phyloP scores from a whole-genome alignment of 306 rosid species.

The Malus fusca region DNA sequence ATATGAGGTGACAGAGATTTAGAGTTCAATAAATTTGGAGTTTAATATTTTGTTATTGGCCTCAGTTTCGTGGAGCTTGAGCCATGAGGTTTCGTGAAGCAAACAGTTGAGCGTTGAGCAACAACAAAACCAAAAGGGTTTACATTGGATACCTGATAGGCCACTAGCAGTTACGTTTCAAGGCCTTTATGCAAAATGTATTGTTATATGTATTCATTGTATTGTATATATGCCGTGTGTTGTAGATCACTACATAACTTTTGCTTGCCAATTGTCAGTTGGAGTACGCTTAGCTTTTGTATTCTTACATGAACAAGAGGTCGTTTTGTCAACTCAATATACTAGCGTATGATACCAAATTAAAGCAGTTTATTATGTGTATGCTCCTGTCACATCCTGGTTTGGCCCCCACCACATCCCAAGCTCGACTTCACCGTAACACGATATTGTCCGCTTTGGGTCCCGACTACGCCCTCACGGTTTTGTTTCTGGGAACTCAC shows the following conservation, averaged over 20 bases:
- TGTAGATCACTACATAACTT: neutral
- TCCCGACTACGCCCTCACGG: no score
- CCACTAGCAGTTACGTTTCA: conserved; percentile 11
- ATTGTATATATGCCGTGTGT: neutral
- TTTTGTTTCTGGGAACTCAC: no score
- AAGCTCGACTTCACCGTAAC: no score
- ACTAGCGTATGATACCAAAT: neutral
- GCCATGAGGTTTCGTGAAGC: conserved; percentile 18
- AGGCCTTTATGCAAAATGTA: conserved; percentile 7
- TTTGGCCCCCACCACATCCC: no score
- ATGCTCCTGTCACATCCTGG: no score
- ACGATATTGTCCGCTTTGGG: no score
- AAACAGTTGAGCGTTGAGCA: neutral
- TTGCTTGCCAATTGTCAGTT: neutral
- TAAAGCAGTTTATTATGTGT: no score
- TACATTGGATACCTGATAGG: neutral
- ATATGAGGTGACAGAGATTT: no score
- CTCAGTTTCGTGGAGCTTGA: neutral
- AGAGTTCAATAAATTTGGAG: no score
- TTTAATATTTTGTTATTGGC: no score
- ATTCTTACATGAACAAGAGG: neutral
- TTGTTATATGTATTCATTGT: neutral
- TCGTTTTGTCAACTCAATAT: no score
- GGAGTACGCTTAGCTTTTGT: no score
- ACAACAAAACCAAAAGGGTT: neutral